Base-by-base conservation (phyloP, 257 asterid species). In the Gardenia jasminoides region DNA sequence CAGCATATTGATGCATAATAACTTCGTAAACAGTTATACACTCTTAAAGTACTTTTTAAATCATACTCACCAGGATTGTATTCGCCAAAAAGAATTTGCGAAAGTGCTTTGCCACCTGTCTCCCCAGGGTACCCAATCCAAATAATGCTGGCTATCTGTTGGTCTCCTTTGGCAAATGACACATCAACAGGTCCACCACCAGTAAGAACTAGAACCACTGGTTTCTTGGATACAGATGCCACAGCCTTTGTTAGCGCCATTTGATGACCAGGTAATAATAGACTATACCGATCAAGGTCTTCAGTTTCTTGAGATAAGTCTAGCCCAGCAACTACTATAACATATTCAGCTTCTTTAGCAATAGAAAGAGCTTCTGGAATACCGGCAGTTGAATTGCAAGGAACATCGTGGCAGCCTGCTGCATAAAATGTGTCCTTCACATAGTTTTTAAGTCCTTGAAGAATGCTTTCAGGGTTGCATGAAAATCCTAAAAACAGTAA, bases 41-140 rank as follows among this genome's bases (percentile, higher is more conserved):
- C 15, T 33, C 44, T 78, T 12, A 30, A 5, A 56, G 67, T 22
- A 43, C 26, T 46, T 30, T 50, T 39, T 26, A 28, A 1, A 7
- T 43, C 70, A 74, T 11, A 81, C 92, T 16, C 48, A 93, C 99
- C 97, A 78, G 99, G 99, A 84, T 91, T 93, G 82, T 89, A 86
- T 78, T 87, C 88, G 82, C 98, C 99, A 43, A 93, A 93, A 79
- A 95, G 77, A 77, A 93, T 86, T 78, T 93, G 93, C 11, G 98
- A 83, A 46, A 95, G 92, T 13, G 99, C 99, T 46, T 67, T 82
- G 16, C 97, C 96, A 58, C 98, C 99, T 2, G 92, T 89, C 79
- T 95, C 99, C 77, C 99, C 99, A 9, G 99, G 99, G 85, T 95
- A 95, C 65, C 98, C 98, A 43, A 95, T 90, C 99, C 99, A 95